These are phyloP conservation scores for Vanrija pseudolonga DNA, from an alignment of 1,284 basidiomycete genomes.

Conservation along the genomic window DNA sequence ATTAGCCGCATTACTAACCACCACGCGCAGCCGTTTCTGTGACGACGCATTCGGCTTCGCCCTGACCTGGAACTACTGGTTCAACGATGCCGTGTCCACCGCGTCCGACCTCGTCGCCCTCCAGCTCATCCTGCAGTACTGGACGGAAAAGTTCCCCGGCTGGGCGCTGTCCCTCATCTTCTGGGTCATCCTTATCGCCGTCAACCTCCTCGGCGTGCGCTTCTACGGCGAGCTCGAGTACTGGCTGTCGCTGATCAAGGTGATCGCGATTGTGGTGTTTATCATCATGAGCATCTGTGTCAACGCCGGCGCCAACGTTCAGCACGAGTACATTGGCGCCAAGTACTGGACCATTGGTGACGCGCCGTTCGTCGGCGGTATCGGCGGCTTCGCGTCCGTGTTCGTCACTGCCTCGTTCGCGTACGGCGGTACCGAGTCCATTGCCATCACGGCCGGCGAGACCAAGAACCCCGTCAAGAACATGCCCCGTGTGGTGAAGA, in stretches of 20 bases:
- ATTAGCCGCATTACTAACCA: not conserved
- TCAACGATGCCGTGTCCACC: constrained; percentile 63
- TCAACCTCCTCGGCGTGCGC: constrained; percentile 12
- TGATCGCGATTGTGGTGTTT: constrained; percentile 62
- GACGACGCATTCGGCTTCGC: constrained; percentile 74
- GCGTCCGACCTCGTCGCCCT: constrained; percentile 75
- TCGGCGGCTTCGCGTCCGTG: constrained; percentile 51
- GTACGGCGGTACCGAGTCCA: constrained; percentile 37
- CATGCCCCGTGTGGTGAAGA: constrained; percentile 68
- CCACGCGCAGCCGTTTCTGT: constrained; percentile 7
- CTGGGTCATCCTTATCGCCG: constrained; percentile 62
- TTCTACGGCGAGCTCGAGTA: constrained; percentile 49
- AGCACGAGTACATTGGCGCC: constrained; percentile 46
- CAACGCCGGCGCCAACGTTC: constrained; percentile 51
- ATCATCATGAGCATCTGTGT: constrained; percentile 62
- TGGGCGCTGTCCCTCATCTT: constrained; percentile 64
- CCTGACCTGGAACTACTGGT: constrained; percentile 80
- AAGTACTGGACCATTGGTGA: constrained; percentile 50
- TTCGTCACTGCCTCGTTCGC: constrained; percentile 27
- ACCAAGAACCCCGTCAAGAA: constrained; percentile 64
- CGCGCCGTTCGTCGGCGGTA: constrained; percentile 51
- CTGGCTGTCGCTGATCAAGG: constrained; percentile 65
- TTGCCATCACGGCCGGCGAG: constrained; percentile 50
- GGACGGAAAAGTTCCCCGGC: constrained; percentile 62
- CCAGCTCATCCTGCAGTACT: constrained; percentile 73